These are phyloP conservation scores for Dentipellis sp. DNA, from an alignment of 768 basidiomycete genomes.

Conservation along the genomic window DNA sequence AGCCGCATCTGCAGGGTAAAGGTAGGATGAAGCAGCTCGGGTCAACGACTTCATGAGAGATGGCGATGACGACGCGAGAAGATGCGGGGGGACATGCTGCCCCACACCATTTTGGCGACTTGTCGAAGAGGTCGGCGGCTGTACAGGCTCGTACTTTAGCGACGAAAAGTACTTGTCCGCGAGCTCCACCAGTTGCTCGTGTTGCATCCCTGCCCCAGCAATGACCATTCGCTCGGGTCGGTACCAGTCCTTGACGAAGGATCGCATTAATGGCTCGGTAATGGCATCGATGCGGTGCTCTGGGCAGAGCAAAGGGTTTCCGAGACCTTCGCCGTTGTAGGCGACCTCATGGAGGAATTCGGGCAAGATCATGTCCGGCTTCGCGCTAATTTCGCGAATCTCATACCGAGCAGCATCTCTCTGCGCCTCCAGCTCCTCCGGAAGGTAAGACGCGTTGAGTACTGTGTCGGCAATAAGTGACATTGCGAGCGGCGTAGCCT, in stretches of 20 bases:
- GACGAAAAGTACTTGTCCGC: slow-evolving; percentile 78
- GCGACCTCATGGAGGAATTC: slow-evolving; percentile 86
- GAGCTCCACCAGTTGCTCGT: slow-evolving; percentile 81
- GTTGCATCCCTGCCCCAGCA: slow-evolving; percentile 87
- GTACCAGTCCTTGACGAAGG: slow-evolving; percentile 76
- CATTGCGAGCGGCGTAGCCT: slow-evolving; percentile 71
- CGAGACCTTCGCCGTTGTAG: slow-evolving; percentile 66
- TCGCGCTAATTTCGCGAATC: slow-evolving; percentile 74
- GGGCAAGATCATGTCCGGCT: slow-evolving; percentile 90
- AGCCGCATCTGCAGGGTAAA: slow-evolving; percentile 32
- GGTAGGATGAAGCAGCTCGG: slow-evolving; percentile 67
- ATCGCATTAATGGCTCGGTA: slow-evolving; percentile 48
- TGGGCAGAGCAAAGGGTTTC: slow-evolving; percentile 87
- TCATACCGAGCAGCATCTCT: slow-evolving; percentile 87
- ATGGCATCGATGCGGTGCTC: slow-evolving; percentile 71
- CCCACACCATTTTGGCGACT: slow-evolving; percentile 16
- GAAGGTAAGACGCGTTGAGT: slow-evolving; percentile 62
- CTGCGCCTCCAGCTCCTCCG: slow-evolving; percentile 76
- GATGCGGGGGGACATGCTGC: slow-evolving; percentile 40
- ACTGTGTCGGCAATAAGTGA: slow-evolving; percentile 90
- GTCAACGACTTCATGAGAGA: slow-evolving; percentile 59
- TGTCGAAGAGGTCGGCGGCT: slow-evolving; percentile 20
- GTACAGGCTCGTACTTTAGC: slow-evolving; percentile 29
- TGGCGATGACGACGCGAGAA: slow-evolving; percentile 41
- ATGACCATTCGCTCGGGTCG: slow-evolving; percentile 92